phyloP scores from a whole-genome alignment of 2,329 filamentous ascomycete genomes.

The Tetracladium maxilliforme region DNA sequence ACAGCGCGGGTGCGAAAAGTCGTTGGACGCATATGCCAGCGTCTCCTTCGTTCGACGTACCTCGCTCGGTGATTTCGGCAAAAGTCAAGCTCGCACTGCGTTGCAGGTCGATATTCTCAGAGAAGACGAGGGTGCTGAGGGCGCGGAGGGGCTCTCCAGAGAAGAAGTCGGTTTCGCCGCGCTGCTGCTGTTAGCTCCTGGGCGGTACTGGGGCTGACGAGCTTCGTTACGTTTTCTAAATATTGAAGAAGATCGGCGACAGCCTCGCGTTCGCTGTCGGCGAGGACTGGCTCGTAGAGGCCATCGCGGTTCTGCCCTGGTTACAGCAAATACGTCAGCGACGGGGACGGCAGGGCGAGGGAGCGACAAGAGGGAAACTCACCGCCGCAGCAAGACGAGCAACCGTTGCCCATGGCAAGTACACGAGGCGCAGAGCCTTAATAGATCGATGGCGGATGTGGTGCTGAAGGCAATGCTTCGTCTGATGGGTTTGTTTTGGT shows the following conservation, averaged over 20 bases:
- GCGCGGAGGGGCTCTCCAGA: conserved; percentile 87
- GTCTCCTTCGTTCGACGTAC: no score
- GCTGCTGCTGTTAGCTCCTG: no score
- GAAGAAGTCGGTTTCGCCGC: conserved; percentile 97
- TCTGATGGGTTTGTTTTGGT: no score
- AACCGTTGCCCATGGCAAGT: conserved; percentile 43
- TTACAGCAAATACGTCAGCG: conserved; percentile 14
- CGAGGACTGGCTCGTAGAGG: conserved; percentile 74
- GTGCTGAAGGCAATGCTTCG: no score
- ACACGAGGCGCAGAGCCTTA: no score
- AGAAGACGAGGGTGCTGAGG: conserved; percentile 91
- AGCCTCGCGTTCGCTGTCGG: conserved; percentile 91
- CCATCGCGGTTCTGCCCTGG: conserved; percentile 65
- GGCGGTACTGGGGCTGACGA: conserved; percentile 5
- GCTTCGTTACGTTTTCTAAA: conserved; percentile 67
- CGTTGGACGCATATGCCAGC: no score
- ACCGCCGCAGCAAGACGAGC: conserved; percentile 48
- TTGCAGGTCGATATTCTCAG: conserved; percentile 96
- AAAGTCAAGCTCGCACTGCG: conserved; percentile 95
- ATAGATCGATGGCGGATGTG: no score
- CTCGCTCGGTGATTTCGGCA: conserved; percentile 96
- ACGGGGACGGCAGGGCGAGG: conserved; percentile 5
- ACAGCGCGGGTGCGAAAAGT: no score
- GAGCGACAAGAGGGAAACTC: conserved; percentile 4
- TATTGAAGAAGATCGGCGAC: conserved; percentile 92